A percentile compares a stretch with the other conserved stretches of the same genome.
These are phyloP conservation scores for Lepidopterella palustris DNA, from an alignment of 495 filamentous ascomycete genomes.

Conservation along the genomic window DNA sequence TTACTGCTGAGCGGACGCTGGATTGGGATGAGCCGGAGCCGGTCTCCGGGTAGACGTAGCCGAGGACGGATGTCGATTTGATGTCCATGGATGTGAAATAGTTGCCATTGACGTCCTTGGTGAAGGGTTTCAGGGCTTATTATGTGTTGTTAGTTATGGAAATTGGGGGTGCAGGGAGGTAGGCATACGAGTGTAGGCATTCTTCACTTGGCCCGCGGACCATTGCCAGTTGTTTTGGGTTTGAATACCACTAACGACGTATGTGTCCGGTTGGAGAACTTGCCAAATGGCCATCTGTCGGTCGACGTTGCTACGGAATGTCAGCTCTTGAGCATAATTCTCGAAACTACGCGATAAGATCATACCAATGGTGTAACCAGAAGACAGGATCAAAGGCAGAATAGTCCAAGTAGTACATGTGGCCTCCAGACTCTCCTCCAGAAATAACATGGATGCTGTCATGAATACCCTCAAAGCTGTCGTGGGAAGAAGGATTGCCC, in stretches of 20 bases:
- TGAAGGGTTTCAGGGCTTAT: conserved; percentile 23
- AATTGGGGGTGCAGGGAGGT: background rate
- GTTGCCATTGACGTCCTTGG: conserved; percentile 24
- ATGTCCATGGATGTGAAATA: conserved; percentile 22
- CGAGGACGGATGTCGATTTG: conserved; percentile 13
- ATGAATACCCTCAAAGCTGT: conserved; percentile 28
- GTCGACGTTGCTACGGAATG: conserved; percentile 21
- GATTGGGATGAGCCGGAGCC: background rate
- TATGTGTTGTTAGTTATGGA: background rate
- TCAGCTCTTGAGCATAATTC: background rate
- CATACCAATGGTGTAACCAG: conserved; percentile 25
- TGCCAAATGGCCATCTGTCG: conserved; percentile 27
- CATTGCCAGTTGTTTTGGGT: conserved; percentile 20
- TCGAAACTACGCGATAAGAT: background rate
- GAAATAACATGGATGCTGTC: conserved; percentile 23
- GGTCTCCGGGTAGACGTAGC: conserved; percentile 24
- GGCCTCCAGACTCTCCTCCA: conserved; percentile 22
- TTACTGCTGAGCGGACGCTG: conserved; percentile 8
- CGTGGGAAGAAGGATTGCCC: conserved; percentile 8
- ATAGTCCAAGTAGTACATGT: conserved; percentile 27
- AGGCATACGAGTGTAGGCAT: conserved; percentile 7
- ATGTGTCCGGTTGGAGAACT: conserved; percentile 20
- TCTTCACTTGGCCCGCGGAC: conserved; percentile 20
- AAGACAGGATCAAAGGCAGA: conserved; percentile 28
- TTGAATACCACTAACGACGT: conserved; percentile 12